These are phyloP conservation scores for Opeltia flavorubescens DNA, from an alignment of 495 filamentous ascomycete species.

Conservation along the genomic window DNA sequence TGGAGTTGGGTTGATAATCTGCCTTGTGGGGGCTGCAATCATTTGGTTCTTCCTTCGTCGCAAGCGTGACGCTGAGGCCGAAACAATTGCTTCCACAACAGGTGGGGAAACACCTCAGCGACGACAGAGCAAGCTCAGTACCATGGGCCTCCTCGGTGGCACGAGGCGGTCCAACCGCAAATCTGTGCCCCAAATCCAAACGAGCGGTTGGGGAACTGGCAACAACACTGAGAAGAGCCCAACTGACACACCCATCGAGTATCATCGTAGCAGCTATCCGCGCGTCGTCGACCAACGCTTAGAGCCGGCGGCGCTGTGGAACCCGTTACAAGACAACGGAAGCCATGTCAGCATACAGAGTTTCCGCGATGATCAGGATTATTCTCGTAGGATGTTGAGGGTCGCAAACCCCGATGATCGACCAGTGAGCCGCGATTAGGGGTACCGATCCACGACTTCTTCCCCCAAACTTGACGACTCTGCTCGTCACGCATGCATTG, in stretches of 20 bases:
- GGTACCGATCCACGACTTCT: not conserved
- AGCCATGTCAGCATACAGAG: slow-evolving; percentile 35
- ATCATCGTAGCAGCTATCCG: slow-evolving; percentile 14
- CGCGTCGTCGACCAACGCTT: slow-evolving; percentile 29
- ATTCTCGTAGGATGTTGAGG: slow-evolving; percentile 42
- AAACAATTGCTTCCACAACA: slow-evolving; percentile 20
- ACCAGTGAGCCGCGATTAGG: not conserved
- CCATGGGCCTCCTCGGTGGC: slow-evolving; percentile 27
- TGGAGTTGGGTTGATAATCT: slow-evolving; percentile 24
- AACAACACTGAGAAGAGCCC: slow-evolving; percentile 15
- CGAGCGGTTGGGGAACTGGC: slow-evolving; percentile 14
- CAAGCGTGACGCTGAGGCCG: slow-evolving; percentile 17
- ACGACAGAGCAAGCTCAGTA: slow-evolving; percentile 31
- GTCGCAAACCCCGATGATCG: slow-evolving; percentile 40
- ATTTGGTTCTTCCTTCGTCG: slow-evolving; percentile 32
- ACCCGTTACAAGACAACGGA: slow-evolving; percentile 30
- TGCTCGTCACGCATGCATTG: not conserved
- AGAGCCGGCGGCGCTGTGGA: slow-evolving; percentile 22
- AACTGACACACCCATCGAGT: slow-evolving; percentile 10
- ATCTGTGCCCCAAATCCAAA: slow-evolving; percentile 16
- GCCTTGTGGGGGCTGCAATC: slow-evolving; percentile 21
- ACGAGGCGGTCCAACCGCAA: slow-evolving; percentile 15
- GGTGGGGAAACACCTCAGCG: slow-evolving; percentile 19
- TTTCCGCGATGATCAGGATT: slow-evolving; percentile 42
- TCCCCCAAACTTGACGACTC: slow-evolving; percentile 1